phyloP scores from a whole-genome alignment of 2,329 filamentous ascomycete genomes.

The Harringtonia lauricola region DNA sequence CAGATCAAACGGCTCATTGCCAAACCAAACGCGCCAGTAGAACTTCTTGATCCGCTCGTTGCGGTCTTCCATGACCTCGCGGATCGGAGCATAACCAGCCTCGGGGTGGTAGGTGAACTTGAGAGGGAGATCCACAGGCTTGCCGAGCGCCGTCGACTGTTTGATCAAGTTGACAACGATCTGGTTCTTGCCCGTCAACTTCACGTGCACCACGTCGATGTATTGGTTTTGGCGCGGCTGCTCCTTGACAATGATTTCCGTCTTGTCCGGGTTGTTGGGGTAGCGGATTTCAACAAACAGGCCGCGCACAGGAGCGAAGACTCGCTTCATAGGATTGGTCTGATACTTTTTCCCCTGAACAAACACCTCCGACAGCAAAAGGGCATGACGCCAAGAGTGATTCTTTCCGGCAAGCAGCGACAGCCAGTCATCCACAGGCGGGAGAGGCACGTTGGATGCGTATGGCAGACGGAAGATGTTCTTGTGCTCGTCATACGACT shows the following conservation, averaged over 20 bases:
- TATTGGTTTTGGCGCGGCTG: slow-evolving; percentile 78
- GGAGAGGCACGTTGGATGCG: slow-evolving; percentile 62
- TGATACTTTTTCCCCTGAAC: slow-evolving; percentile 96
- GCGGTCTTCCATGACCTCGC: slow-evolving; percentile 88
- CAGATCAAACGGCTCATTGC: slow-evolving; percentile 71
- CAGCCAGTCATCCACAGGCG: slow-evolving; percentile 74
- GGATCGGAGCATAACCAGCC: slow-evolving; percentile 92
- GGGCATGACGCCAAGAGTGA: slow-evolving; percentile 88
- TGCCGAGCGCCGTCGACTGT: slow-evolving; percentile 75
- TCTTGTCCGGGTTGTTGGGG: slow-evolving; percentile 74
- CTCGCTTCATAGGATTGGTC: slow-evolving; percentile 87
- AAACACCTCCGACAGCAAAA: slow-evolving; percentile 87
- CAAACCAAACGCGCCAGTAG: slow-evolving; percentile 98
- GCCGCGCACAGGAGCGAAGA: slow-evolving; percentile 77
- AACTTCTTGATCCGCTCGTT: slow-evolving; percentile 99
- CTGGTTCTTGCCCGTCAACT: slow-evolving; percentile 62
- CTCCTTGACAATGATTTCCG: slow-evolving; percentile 77
- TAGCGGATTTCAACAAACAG: slow-evolving; percentile 80
- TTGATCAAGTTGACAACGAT: slow-evolving; percentile 88
- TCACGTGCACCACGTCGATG: slow-evolving; percentile 79
- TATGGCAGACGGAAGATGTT: slow-evolving; percentile 74
- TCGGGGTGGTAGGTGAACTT: slow-evolving; percentile 92
- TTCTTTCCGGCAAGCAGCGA: slow-evolving; percentile 73
- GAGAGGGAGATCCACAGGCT: slow-evolving; percentile 72
- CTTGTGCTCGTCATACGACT: slow-evolving; percentile 69